Percentiles rank a stretch among this genome's conserved stretches.
Conservation (phyloP, 2,329 filamentous ascomycete genomes). For the Coniochaeta prunicola region DNA sequence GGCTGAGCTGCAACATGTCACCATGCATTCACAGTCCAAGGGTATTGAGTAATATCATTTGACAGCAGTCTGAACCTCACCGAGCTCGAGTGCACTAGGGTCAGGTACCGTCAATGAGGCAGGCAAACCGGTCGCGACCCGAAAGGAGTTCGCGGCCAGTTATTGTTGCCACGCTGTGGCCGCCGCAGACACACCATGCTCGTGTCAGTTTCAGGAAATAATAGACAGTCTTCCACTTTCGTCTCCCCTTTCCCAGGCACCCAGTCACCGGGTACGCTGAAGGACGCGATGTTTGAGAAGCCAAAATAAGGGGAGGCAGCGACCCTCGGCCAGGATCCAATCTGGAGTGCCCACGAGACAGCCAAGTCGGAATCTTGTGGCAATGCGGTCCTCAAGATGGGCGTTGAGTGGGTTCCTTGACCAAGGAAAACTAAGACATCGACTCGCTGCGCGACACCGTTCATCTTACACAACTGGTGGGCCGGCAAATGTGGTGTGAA, state of each 20-base stretch:
- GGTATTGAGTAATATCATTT: not conserved
- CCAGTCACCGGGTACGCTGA: not conserved
- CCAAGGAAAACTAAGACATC: slow-evolving; percentile 40
- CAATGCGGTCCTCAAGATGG: slow-evolving; percentile 23
- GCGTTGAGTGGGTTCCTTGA: slow-evolving; percentile 16
- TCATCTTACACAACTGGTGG: slow-evolving; percentile 34
- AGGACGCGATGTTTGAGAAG: not conserved
- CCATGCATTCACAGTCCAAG: slow-evolving; percentile 1
- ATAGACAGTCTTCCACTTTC: not conserved
- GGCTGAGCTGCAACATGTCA: slow-evolving; percentile 11
- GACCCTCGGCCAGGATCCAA: slow-evolving; percentile 19
- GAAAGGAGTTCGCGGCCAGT: not conserved
- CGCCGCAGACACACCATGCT: not conserved
- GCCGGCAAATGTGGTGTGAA: slow-evolving; percentile 30
- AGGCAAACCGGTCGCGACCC: not conserved
- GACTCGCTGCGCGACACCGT: slow-evolving; percentile 32
- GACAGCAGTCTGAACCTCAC: not conserved
- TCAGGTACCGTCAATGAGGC: not conserved
- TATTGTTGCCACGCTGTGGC: not conserved
- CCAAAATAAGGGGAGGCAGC: slow-evolving; percentile 4
- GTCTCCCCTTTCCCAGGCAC: not conserved
- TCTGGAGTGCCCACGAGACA: slow-evolving; percentile 34
- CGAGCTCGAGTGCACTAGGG: not conserved
- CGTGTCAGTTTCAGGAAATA: slow-evolving; percentile 1
- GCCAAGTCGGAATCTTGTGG: slow-evolving; percentile 29